Base-by-base conservation (phyloP, 2,329 filamentous ascomycete species). In the Claviceps africana region DNA sequence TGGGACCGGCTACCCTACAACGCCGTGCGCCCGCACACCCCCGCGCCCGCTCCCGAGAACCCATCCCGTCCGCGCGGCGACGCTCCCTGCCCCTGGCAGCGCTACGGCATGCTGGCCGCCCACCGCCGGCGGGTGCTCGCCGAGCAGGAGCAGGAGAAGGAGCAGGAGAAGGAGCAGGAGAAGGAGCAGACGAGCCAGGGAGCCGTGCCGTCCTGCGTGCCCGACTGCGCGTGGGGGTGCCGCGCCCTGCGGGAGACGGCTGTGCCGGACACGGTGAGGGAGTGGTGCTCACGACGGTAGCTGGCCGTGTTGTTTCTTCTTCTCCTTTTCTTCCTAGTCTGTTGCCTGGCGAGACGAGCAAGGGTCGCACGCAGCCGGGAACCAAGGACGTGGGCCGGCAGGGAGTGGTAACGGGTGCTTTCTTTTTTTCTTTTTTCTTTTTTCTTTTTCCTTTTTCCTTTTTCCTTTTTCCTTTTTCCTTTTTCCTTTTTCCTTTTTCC, bases 81-180 rank as follows among this genome's bases (percentile, higher is more conserved):
- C 19, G 40, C 59, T 17, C 25, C 58, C 2, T 56, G 61, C n/a
- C 60, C 53, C 3, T 58, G 58, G 56, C 60, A 62, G 25, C 44
- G 52, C 1, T 66, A 66, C 42, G 56, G 57, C 33, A 53, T 46
- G 47, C 40, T 60, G 49, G 59, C 57, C 11, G 53, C 43, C 7
- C 60, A 59, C n/a, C 60, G 60, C 31, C 57, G 57, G 2, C 43
- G 54, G 31, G 39, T 40, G 6, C 46, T 49, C 4, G 55, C 58
- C 1, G 33, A 37, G 13, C 44, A 9, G n/a, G n/a, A n/a, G n/a
- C n/a, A n/a, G n/a, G n/a, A n/a, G n/a, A n/a, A n/a, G 2, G 43
- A 54, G n/a, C 53, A 53, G 22, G 15, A 39, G 4, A 53, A 53
- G 0, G n/a, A n/a, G n/a, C n/a, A n/a, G n/a, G n/a, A n/a, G n/a